phyloP scores from a whole-genome alignment of 225 moss, liverwort and hornwort species.

The Pseudoscleropodium purum region DNA sequence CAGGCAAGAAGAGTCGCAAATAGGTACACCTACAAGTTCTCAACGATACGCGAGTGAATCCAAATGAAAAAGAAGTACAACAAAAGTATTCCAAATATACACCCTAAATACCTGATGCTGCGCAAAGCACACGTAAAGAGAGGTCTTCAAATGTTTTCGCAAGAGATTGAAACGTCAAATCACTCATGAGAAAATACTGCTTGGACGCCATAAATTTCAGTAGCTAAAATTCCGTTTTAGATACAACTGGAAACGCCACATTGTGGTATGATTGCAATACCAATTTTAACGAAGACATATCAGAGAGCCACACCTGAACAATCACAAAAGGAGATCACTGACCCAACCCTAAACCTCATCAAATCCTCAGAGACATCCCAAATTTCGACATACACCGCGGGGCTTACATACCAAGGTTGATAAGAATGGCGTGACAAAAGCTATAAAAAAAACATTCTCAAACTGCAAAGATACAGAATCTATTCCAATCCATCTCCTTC shows the following conservation, averaged over 20 bases:
- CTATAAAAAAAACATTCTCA: background rate
- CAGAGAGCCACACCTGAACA: background rate
- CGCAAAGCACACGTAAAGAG: background rate
- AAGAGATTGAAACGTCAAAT: background rate
- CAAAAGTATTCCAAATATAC: background rate
- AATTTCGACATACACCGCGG: background rate
- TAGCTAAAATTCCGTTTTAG: background rate
- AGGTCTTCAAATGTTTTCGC: background rate
- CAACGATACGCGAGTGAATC: background rate
- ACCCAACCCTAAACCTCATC: background rate
- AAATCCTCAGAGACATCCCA: background rate
- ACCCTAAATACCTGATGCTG: background rate
- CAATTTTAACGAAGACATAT: background rate
- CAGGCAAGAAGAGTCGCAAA: background rate
- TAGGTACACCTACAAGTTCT: background rate
- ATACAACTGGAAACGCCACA: background rate
- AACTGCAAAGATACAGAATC: background rate
- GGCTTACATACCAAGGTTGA: background rate
- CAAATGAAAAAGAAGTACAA: background rate
- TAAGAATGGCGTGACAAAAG: background rate
- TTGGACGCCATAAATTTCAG: background rate
- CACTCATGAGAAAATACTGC: background rate
- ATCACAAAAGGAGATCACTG: background rate
- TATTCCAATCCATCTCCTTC: background rate
- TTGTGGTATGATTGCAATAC: background rate